A percentile compares a stretch with the other conserved stretches of the same genome.
These are phyloP conservation scores for Conticribra weissflogii DNA, from an alignment of 108 stramenopile genomes.

Conservation along the genomic window DNA sequence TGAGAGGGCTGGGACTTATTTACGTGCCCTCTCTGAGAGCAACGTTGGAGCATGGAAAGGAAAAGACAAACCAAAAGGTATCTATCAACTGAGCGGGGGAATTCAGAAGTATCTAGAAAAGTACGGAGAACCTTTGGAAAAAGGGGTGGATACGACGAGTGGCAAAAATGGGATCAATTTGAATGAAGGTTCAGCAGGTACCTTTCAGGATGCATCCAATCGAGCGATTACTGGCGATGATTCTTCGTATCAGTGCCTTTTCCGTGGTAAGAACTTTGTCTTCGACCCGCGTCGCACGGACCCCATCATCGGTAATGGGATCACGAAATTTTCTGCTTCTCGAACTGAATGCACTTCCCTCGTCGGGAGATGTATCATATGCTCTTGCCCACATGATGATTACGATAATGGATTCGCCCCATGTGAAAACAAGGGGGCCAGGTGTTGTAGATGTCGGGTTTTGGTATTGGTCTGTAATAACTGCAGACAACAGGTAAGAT, in stretches of 20 bases:
- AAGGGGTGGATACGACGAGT: background rate
- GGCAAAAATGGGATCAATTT: background rate
- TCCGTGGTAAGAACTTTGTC: conserved; percentile 87
- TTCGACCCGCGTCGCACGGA: conserved; percentile 82
- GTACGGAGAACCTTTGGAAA: conserved; percentile 20
- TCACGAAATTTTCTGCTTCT: conserved; percentile 31
- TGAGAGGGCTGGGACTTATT: conserved; percentile 71
- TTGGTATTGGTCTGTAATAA: conserved; percentile 75
- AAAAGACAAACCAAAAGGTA: conserved; percentile 38
- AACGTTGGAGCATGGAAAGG: conserved; percentile 50
- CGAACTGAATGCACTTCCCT: conserved; percentile 15
- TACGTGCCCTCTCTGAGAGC: conserved; percentile 60
- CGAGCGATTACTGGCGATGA: background rate
- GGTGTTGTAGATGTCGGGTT: conserved; percentile 85
- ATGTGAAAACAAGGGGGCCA: conserved; percentile 70
- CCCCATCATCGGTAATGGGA: conserved; percentile 44
- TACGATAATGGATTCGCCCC: conserved; percentile 89
- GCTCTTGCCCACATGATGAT: conserved; percentile 73
- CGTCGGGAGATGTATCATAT: conserved; percentile 72
- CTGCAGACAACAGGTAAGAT: conserved; percentile 59
- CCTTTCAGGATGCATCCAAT: background rate
- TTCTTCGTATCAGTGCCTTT: conserved; percentile 41
- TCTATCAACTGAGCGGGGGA: conserved; percentile 82
- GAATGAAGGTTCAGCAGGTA: no score
- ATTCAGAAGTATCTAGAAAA: conserved; percentile 77